These are phyloP conservation scores for Penicillium lagena DNA, from an alignment of 495 filamentous ascomycete species.

Conservation along the genomic window DNA sequence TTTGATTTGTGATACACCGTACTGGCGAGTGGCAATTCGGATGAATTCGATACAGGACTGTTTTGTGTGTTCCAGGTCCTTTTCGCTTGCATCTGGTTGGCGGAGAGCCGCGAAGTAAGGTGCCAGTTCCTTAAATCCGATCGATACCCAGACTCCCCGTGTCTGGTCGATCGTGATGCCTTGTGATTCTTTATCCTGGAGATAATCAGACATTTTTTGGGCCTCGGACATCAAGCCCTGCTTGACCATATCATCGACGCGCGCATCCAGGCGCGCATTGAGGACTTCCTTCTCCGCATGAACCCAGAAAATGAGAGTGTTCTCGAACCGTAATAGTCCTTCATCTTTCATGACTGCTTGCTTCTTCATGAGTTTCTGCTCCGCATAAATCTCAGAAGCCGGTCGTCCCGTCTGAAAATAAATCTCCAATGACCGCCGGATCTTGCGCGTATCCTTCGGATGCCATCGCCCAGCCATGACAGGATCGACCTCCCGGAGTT, in stretches of 20 bases:
- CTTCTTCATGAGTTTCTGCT: slow-evolving; percentile 48
- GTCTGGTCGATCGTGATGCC: slow-evolving; percentile 58
- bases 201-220: slow-evolving; percentile 49
- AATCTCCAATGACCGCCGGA: slow-evolving; percentile 83
- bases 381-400: slow-evolving; percentile 83
- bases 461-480: slow-evolving; percentile 90
- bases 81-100: slow-evolving; percentile 19
- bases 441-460: slow-evolving; percentile 84
- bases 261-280: slow-evolving; percentile 59
- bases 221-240: slow-evolving; percentile 69
- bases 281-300: slow-evolving; percentile 64
- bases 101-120: slow-evolving; percentile 54
- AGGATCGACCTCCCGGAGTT: slow-evolving; percentile 76
- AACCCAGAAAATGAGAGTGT: slow-evolving; percentile 76
- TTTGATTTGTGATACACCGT: slow-evolving; percentile 71
- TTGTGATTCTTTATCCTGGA: slow-evolving; percentile 35
- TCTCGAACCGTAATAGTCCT: slow-evolving; percentile 43
- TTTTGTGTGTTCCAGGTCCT: slow-evolving; percentile 38
- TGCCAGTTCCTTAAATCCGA: slow-evolving; percentile 88
- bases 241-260: slow-evolving; percentile 78
- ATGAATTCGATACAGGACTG: slow-evolving; percentile 48
- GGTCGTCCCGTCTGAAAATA: slow-evolving; percentile 70
- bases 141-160: slow-evolving; percentile 89
- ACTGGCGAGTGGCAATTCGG: slow-evolving; percentile 77
- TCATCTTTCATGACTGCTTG: slow-evolving; percentile 11